These are phyloP conservation scores for Debaryomyces subglobosus DNA, from an alignment of 1,139 yeast genomes.

Conservation along the genomic window DNA sequence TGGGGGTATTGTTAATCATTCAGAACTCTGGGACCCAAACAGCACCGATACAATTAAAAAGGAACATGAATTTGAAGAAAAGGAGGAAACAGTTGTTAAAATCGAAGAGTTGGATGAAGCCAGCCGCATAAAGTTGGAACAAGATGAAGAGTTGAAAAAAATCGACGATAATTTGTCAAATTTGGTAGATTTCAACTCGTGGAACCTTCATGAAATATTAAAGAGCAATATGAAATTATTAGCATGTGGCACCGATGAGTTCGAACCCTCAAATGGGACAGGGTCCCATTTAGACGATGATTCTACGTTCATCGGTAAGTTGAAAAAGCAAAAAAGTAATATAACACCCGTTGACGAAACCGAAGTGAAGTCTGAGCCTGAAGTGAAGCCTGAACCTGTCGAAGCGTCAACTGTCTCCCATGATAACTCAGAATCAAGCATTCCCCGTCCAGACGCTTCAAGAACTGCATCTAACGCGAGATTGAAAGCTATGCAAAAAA, in stretches of 20 bases:
- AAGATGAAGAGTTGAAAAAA: conserved; percentile 49
- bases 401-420: conserved; percentile 12
- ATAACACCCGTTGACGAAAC: conserved; percentile 5
- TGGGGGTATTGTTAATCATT: conserved; percentile 87
- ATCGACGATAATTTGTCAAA: conserved; percentile 50
- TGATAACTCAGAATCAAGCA: conserved; percentile 14
- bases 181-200: conserved; percentile 59
- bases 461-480: conserved; percentile 66
- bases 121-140: conserved; percentile 41
- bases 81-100: conserved; percentile 19
- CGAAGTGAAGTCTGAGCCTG: conserved; percentile 6
- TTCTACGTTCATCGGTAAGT: conserved; percentile 31
- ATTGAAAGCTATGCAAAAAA: conserved; percentile 88
- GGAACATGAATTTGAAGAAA: conserved; percentile 27
- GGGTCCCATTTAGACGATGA: conserved; percentile 23
- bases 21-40: conserved; percentile 87
- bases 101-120: conserved; percentile 27
- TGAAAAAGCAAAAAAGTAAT: conserved; percentile 41
- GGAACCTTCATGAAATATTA: conserved; percentile 67
- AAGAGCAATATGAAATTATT: conserved; percentile 71
- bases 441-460: conserved; percentile 18
- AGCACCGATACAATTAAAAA: conserved; percentile 28
- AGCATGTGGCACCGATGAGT: conserved; percentile 64
- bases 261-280: conserved; percentile 18
- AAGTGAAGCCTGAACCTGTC: conserved; percentile 11